Evolutionary conservation across 495 filamentous ascomycete genomes (phyloP).

Genomic region (Aspergillus olivimuriae): DNA sequence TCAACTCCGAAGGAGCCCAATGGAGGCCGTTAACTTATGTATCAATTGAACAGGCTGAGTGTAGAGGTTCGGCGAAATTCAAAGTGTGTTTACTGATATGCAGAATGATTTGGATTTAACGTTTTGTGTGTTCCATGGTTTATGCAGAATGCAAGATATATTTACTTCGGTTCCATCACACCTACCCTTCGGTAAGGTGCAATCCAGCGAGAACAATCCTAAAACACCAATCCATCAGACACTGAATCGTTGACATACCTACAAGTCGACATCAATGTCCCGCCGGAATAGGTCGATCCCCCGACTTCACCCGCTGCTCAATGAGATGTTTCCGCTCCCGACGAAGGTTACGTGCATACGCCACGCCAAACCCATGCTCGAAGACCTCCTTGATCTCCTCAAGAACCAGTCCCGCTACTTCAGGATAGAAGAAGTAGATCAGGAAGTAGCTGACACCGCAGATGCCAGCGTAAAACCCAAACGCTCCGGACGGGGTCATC

Average conservation of each 20-base stretch:
- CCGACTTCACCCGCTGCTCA: background rate
- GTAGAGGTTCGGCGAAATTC: too few species aligned
- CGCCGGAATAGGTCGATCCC: background rate
- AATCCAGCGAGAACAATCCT: background rate
- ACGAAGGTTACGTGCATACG: background rate
- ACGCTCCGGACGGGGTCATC: constrained; percentile 43
- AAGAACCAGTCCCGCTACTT: constrained; percentile 41
- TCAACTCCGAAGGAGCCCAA: too few species aligned
- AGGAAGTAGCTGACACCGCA: constrained; percentile 40
- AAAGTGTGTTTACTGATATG: too few species aligned
- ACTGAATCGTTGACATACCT: background rate
- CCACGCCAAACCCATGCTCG: constrained; percentile 34
- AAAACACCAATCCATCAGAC: background rate
- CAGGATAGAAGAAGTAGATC: constrained; percentile 46
- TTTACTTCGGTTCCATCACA: too few species aligned
- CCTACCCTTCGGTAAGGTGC: too few species aligned
- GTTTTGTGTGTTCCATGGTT: too few species aligned
- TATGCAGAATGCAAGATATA: too few species aligned
- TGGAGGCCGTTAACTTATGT: too few species aligned
- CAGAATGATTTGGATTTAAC: too few species aligned
- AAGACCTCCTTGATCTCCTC: constrained; percentile 47
- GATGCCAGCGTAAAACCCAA: constrained; percentile 48
- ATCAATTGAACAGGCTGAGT: too few species aligned
- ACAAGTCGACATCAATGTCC: background rate
- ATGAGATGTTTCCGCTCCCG: background rate